Base-by-base conservation (phyloP, 2,329 filamentous ascomycete species). In the Elsinoe arachidis region DNA sequence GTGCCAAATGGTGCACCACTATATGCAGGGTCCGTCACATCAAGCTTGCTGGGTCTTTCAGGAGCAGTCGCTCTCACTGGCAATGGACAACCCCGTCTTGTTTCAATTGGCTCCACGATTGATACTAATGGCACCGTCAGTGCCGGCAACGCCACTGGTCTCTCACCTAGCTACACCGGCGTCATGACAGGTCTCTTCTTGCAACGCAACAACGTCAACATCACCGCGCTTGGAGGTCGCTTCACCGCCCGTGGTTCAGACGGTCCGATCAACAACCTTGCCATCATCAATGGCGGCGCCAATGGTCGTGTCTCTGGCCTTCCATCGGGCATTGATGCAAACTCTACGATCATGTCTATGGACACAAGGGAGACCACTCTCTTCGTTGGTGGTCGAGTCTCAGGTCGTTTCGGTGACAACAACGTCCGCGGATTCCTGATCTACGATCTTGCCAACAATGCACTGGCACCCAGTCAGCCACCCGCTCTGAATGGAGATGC, bases 211-310 rank as follows among this genome's bases (percentile, higher is more conserved):
- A 77, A 76, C 59, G 80, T 82, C 61, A 96, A 96, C 70, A 78
- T 95, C 58, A 97, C 93, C 0, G 81, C 97, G 38, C 78, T 97
- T 26, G 93, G 85, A 51, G 93, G 93, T 1, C 89, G 90, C 65
- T 99, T 99, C 69, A 81, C 81, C 6, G 85, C 88, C 1, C 82
- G 77, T 30, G 81, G 81, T 12, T 80, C 79, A 6, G 81, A 91
- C 63, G 88, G 85, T 2, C 78, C 79, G 4, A 78, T 96, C 60
- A 78, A 90, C 63, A 97, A 96, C 65, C 75, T 99, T 14, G 77
- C 87, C 37, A 81, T 99, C 62, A 82, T 97, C 60, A 88, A 96
- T 69, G 85, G 86, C 43, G 81, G 83, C n/a, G 77, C 88, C 60
- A 77, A 77, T 21, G 76, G 86, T 63, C 75, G 76, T 2, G 77